Percentiles rank a stretch among this genome's conserved stretches.
Evolutionary conservation across 2,329 filamentous ascomycete species (phyloP).

Genomic region (Aurifilum marmelostoma): DNA sequence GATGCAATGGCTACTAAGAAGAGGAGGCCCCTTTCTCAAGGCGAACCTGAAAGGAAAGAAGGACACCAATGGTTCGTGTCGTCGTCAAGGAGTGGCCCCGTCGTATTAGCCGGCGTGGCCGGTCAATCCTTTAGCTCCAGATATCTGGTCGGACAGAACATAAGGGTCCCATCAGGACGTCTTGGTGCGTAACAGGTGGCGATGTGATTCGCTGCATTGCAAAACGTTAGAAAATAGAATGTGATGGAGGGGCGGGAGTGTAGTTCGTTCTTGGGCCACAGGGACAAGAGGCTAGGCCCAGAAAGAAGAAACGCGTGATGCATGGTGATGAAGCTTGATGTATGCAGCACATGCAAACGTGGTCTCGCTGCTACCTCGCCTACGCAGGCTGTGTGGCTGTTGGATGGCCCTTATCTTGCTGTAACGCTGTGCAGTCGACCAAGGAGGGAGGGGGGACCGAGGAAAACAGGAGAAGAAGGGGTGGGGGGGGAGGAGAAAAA

Average conservation of each 20-base stretch:
- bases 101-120: background rate
- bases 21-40: background rate
- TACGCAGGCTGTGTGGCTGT: slow-evolving; percentile 1
- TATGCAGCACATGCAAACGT: slow-evolving; percentile 10
- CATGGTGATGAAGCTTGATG: slow-evolving; percentile 1
- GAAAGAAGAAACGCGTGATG: background rate
- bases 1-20: background rate
- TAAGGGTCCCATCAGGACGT: background rate
- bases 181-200: background rate
- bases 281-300: background rate
- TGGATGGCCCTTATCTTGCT: slow-evolving; percentile 17
- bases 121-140: background rate
- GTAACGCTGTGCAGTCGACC: background rate
- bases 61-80: background rate
- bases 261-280: slow-evolving; percentile 6
- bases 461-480: too few relatives aligned
- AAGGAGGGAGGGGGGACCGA: background rate
- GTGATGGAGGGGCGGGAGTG: slow-evolving; percentile 16
- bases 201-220: slow-evolving; percentile 3
- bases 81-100: background rate
- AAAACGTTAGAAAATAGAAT: background rate
- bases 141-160: background rate
- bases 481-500: too few relatives aligned
- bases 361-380: slow-evolving; percentile 3
- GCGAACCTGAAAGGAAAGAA: too few relatives aligned